Evolutionary conservation across 2,329 filamentous ascomycete genomes (phyloP).

Genomic region (Ophiostoma himal-ulmi): DNA sequence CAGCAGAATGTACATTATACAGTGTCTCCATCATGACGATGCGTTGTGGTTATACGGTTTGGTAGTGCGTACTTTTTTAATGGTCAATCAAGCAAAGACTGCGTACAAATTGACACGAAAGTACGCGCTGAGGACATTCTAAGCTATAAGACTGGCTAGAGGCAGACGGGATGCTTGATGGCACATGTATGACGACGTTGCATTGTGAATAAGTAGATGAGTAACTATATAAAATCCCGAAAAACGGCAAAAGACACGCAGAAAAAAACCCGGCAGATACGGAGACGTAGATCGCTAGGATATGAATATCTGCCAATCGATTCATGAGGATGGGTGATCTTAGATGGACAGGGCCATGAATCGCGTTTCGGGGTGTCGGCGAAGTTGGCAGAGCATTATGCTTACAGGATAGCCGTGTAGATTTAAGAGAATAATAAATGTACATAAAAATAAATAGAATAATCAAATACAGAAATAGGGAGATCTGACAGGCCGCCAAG

Average conservation of each 20-base stretch:
- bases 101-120: background rate
- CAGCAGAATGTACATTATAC: background rate
- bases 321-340: background rate
- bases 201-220: background rate
- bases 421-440: background rate
- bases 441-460: background rate
- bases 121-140: background rate
- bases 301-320: background rate
- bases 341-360: background rate
- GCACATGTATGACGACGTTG: slow-evolving; percentile 1
- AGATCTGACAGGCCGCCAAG: slow-evolving; percentile 8
- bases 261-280: background rate
- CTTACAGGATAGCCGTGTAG: background rate
- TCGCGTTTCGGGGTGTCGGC: background rate
- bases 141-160: background rate
- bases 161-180: background rate
- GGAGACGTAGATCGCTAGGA: background rate
- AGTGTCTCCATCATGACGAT: background rate
- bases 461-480: background rate
- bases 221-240: background rate
- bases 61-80: background rate
- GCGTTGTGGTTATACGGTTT: background rate
- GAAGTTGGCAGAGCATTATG: background rate
- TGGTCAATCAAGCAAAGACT: background rate
- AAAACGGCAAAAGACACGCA: background rate